Evolutionary conservation across 2,329 filamentous ascomycete species (phyloP), one percentile per base, ranked within the genome.

Genomic region (Neopestalotiopsis sp.): DNA sequence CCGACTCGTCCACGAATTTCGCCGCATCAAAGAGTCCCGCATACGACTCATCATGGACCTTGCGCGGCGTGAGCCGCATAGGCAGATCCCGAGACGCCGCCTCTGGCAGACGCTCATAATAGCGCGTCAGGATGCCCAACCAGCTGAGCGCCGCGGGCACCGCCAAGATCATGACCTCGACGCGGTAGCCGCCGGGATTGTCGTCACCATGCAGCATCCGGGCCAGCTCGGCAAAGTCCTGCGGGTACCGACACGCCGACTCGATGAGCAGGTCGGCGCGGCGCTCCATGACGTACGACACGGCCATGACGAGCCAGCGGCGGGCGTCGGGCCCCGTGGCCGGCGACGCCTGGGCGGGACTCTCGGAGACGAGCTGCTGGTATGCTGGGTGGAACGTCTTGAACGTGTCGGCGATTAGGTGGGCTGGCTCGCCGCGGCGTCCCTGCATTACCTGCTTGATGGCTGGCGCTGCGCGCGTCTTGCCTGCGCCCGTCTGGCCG

Each of bases 391-490:
- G 84, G 76, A 84, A 82, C 4, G 80, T 79, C 73, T 86, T 86
- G 80, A 84, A 85, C 28, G 81, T 82, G 78, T 86, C 84, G 67
- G 84, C 83, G 67, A 86, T 81, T 71, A 86, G 79, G 76, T 86
- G 84, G 20, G 78, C 79, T 17, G 76, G 69, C 20, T 66, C 17
- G 24, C 65, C 56, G 65, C 69, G 57, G 61, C 70, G 63, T 14
- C 65, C 38, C 20, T 58, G 38, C 32, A 85, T 73, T 61, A 81
- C 79, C 4, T 70, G 62, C 20, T 78, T 75, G 64, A 86, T 74
- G 42, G 75, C 72, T 2, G 82, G 83, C 12, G 83, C 81, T 1
- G 82, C 78, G 67, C 80, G 79, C 17, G 83, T 85, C 70, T 86
- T 86, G 65, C 84, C 84, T 14, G 84, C 82, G 73, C 84, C 84